Conservation (phyloP, 1,284 basidiomycete species). For the Malassezia brasiliensis region DNA sequence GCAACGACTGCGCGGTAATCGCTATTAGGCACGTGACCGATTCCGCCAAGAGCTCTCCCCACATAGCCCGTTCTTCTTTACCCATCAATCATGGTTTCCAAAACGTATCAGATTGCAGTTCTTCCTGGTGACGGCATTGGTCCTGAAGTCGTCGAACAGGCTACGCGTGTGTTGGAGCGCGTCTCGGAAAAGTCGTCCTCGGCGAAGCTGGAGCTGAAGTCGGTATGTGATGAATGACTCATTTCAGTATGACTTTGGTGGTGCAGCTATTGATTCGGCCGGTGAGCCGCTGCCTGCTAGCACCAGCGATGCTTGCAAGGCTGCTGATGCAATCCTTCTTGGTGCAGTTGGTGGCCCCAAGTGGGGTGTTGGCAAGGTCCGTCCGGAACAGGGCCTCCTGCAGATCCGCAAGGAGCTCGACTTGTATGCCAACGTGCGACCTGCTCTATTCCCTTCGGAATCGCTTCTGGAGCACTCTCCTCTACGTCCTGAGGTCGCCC, state of each 20-base stretch:
- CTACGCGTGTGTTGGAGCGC: constrained; percentile 70
- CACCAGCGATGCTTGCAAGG: constrained; percentile 58
- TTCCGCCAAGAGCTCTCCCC: not conserved
- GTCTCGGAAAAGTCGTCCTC: constrained; percentile 58
- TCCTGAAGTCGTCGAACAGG: constrained; percentile 85
- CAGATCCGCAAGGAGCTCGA: constrained; percentile 84
- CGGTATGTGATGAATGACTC: constrained; percentile 5
- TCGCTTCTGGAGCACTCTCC: constrained; percentile 82
- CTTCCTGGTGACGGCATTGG: constrained; percentile 96
- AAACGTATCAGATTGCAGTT: constrained; percentile 61
- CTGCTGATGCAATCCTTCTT: constrained; percentile 44
- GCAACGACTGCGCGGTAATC: no score
- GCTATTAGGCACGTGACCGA: not conserved
- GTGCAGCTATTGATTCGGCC: constrained; percentile 77
- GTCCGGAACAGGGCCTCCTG: constrained; percentile 90
- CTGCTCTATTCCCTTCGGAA: constrained; percentile 86
- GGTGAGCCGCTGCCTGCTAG: constrained; percentile 74
- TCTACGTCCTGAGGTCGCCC: constrained; percentile 74
- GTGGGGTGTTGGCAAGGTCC: constrained; percentile 83
- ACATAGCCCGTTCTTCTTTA: not conserved
- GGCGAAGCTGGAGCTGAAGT: constrained; percentile 60
- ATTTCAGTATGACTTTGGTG: constrained; percentile 65
- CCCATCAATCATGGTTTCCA: constrained; percentile 2
- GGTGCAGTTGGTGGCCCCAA: constrained; percentile 92
- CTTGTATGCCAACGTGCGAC: constrained; percentile 95